Base-by-base conservation (phyloP, 257 asterid genomes). In the Plectranthus barbatus region DNA sequence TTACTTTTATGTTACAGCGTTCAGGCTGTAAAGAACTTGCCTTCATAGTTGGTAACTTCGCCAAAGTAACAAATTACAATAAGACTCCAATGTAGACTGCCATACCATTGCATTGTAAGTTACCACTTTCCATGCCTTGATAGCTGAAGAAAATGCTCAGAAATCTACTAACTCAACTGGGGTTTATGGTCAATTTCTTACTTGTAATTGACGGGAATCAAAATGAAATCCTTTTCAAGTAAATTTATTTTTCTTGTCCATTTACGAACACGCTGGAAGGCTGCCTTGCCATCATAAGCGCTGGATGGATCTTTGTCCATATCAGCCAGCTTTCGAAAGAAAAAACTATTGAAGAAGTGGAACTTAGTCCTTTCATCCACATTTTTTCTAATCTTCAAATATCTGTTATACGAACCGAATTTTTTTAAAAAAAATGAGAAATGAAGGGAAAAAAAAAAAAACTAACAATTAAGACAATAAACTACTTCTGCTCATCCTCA, bases 51-150 rank as follows among this genome's bases (percentile, higher is more conserved):
- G 48, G 79, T 77, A 67, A 82, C 84, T 81, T 82, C 95, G 31
- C 96, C 88, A 68, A 94, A 86, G 86, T 87, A 89, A 71, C 99
- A 89, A 65, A 92, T 80, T 36, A 89, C 82, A 12, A 92, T 70
- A 69, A 92, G 83, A 84, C 96, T 92, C 99, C 99, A 92, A 78
- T 93, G 99, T 49, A 69, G 86, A 74, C 99, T 93, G 91, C 65
- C 77, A 79, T 50, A 65, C 46, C 59, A 77, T 65, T 62, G 67
- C 51, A 67, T 66, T 21, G 58, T 68, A 41, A 77, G 77, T 68
- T 31, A 72, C 53, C 37, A 49, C 44, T 37, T 55, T 49, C 19
- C 47, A 59, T 51, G 50, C 62, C 73, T 70, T 67, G 64, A 54
- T 44, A 67, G 23, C 72, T 66, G 69, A 65, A 33, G 61, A 62